Percentiles rank a stretch among this genome's conserved stretches.
Conservation (phyloP, 2,329 filamentous ascomycete genomes). For the Atkinsonella hypoxylon region DNA sequence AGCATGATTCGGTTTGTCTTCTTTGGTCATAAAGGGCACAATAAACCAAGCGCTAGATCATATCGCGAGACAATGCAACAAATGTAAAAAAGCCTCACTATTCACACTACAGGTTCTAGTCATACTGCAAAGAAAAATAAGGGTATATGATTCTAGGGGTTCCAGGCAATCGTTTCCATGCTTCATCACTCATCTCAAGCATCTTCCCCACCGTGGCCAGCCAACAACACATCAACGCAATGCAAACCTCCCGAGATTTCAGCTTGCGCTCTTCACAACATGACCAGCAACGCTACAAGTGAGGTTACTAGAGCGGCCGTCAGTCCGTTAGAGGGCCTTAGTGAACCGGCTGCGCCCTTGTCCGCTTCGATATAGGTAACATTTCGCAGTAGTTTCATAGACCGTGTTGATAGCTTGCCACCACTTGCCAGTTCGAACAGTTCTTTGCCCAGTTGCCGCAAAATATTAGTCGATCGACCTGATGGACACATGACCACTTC, state of each 20-base stretch:
- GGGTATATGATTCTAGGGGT: conserved; percentile 5
- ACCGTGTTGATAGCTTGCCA: conserved; percentile 23
- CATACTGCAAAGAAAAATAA: conserved; percentile 3
- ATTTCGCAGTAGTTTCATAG: conserved; percentile 21
- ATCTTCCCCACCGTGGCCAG: neutral
- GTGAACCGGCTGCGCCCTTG: conserved; percentile 13
- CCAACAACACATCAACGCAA: neutral
- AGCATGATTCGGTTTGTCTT: neutral
- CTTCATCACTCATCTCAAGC: neutral
- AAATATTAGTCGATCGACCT: conserved; percentile 47
- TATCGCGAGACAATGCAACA: neutral
- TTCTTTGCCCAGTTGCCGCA: conserved; percentile 37
- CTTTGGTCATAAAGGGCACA: neutral
- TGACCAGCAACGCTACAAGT: neutral
- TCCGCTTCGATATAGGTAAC: conserved; percentile 23
- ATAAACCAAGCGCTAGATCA: neutral
- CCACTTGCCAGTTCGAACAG: conserved; percentile 33
- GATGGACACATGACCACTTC: conserved; percentile 66
- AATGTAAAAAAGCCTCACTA: neutral
- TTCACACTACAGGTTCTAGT: conserved; percentile 4
- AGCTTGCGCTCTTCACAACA: neutral
- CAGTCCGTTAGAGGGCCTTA: conserved; percentile 9
- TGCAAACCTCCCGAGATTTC: neutral
- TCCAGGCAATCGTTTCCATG: neutral
- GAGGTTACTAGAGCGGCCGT: conserved; percentile 5